Conservation (phyloP, 129 eudicot species). For the Gnaphalium uliginosum region DNA sequence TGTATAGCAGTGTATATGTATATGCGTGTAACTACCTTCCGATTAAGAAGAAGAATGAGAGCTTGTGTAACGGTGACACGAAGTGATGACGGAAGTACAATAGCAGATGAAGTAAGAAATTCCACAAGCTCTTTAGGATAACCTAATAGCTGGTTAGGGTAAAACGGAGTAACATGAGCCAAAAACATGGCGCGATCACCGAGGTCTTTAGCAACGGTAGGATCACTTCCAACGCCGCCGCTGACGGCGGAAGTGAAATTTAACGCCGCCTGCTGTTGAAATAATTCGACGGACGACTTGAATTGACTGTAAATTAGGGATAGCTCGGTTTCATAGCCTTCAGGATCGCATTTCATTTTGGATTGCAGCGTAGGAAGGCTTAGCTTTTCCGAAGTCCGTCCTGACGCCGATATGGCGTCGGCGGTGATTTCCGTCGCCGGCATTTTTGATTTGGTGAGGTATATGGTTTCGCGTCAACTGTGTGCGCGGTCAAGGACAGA, state of each 20-base stretch:
- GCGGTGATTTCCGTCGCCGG: slow-evolving; percentile 46
- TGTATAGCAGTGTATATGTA: not conserved
- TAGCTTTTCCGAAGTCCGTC: slow-evolving; percentile 64
- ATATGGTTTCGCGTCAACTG: not conserved
- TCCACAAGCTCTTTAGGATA: slow-evolving; percentile 68
- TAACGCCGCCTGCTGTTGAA: slow-evolving; percentile 74
- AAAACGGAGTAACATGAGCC: slow-evolving; percentile 89
- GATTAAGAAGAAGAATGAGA: slow-evolving; percentile 67
- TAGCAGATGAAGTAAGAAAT: slow-evolving; percentile 58
- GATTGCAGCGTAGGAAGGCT: slow-evolving; percentile 77
- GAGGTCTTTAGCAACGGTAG: slow-evolving; percentile 72
- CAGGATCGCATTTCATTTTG: slow-evolving; percentile 90
- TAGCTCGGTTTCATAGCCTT: slow-evolving; percentile 78
- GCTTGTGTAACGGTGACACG: slow-evolving; percentile 79
- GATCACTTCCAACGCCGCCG: slow-evolving; percentile 63
- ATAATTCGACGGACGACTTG: slow-evolving; percentile 80
- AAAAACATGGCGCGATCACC: slow-evolving; percentile 81
- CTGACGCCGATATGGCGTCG: slow-evolving; percentile 68
- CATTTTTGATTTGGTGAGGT: slow-evolving; percentile 10
- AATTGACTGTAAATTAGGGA: slow-evolving; percentile 70
- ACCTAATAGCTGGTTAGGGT: slow-evolving; percentile 43
- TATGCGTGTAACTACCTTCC: slow-evolving; percentile 47
- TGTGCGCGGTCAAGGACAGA: not conserved
- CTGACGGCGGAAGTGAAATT: slow-evolving; percentile 71
- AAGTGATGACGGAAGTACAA: slow-evolving; percentile 64